phyloP scores from a whole-genome alignment of 495 filamentous ascomycete species.

The Hypomontagnella monticulosa region DNA sequence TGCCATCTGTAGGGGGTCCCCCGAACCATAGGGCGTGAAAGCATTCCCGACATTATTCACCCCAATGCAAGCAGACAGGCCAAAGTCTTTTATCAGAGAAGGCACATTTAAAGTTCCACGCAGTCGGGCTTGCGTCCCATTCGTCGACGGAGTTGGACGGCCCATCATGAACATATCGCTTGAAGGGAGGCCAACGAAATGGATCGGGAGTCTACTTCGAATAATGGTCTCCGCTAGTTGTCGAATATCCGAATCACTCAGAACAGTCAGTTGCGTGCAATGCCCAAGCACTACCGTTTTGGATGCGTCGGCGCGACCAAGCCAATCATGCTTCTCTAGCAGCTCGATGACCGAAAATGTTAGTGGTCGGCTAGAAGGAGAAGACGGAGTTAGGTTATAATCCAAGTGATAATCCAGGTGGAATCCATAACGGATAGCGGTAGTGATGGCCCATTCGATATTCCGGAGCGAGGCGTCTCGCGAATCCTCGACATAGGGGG shows the following conservation, averaged over 20 bases:
- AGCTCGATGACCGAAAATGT: slow-evolving; percentile 63
- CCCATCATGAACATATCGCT: slow-evolving; percentile 82
- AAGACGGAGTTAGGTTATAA: slow-evolving; percentile 66
- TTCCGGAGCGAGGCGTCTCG: slow-evolving; percentile 62
- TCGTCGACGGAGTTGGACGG: slow-evolving; percentile 47
- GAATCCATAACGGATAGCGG: slow-evolving; percentile 57
- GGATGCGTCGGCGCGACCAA: slow-evolving; percentile 36
- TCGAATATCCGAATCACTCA: slow-evolving; percentile 61
- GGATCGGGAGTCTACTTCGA: slow-evolving; percentile 62
- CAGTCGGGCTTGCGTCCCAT: slow-evolving; percentile 43
- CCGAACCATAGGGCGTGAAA: slow-evolving; percentile 77
- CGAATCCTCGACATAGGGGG: slow-evolving; percentile 74
- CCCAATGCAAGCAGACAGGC: slow-evolving; percentile 67
- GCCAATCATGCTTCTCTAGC: slow-evolving; percentile 61
- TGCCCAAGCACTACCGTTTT: slow-evolving; percentile 73
- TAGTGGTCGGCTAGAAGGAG: slow-evolving; percentile 52
- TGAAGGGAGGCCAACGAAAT: slow-evolving; percentile 76
- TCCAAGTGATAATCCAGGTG: slow-evolving; percentile 81
- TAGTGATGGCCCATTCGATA: slow-evolving; percentile 68
- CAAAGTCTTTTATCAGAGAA: slow-evolving; percentile 69
- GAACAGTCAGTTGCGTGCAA: slow-evolving; percentile 73
- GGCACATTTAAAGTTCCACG: slow-evolving; percentile 71
- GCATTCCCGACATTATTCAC: slow-evolving; percentile 85
- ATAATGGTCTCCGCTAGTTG: slow-evolving; percentile 56
- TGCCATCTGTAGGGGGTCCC: slow-evolving; percentile 73